Base-by-base conservation (phyloP, 768 basidiomycete genomes). In the Boletus rubropictus region DNA sequence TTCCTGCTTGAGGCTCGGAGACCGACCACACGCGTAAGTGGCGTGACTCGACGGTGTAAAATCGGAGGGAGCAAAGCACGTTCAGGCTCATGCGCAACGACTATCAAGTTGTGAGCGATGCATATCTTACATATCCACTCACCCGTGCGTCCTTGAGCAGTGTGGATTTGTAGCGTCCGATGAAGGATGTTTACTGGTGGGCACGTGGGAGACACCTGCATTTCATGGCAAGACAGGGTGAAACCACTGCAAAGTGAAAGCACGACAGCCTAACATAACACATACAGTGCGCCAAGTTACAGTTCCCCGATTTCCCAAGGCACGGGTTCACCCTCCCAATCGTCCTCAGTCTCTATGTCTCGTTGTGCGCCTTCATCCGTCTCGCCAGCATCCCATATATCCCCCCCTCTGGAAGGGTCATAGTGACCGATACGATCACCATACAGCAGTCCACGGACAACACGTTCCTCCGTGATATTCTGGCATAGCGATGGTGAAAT, bases 281-380 rank as follows among this genome's bases (percentile, higher is more conserved):
- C 69, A 64, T 63, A 65, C 57, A 50, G 48, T 38, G 48, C 41
- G 20, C 43, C 33, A 50, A 44, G 48, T 67, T 75, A 89, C 65
- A 90, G 57, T 57, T 88, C 88, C 43, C 80, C 88, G 8, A 79
- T 73, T 65, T 85, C 85, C 88, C 88, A 90, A 50, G 87, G 83
- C 29, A 89, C 75, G 31, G 84, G 82, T 64, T 89, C 87, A 29
- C 84, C 80, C 65, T 89, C 88, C 88, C 88, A 90, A 52, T 69
- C 70, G 39, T 69, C 69, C 53, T 84, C 82, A 35, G 78, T 76
- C 57, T 79, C 80, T 25, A 65, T 72, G 40, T 74, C 78, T 34
- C 53, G 60, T 18, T 55, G 57, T 20, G 63, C 62, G 28, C 65
- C 68, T 29, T 69, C 69, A 54, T 74, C 70, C 41, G 70, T 69